Evolutionary conservation across 2,329 filamentous ascomycete genomes (phyloP), one percentile per base, ranked within the genome.

Genomic region (Davidsoniella australis): DNA sequence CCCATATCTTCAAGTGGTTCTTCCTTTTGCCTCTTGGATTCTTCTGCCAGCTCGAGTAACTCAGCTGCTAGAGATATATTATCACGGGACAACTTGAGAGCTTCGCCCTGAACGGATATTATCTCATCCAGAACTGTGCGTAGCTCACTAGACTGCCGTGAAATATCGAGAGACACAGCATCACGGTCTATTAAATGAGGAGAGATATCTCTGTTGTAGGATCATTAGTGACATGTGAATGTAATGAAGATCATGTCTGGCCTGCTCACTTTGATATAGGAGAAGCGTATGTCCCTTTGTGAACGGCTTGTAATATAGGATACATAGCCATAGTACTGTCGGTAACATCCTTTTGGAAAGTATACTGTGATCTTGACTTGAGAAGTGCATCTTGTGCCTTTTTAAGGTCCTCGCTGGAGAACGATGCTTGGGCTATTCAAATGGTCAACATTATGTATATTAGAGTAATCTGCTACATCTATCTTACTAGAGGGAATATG

Each of bases 261-360:
- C 26, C 14, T 18, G 53, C 62, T 38, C 69, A 85, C 84, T 77
- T 75, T 64, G 91, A 84, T 47, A 79, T 68, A 41, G 75, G 73
- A 2, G 76, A 75, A 16, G 76, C 73, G 53, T 75, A 71, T 10
- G 73, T 74, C 41, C 78, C 78, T 53, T 74, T 68, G 61, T 93
- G 84, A 38, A 89, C 77, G 5, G 85, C 81, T 58, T 83, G 85
- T 51, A 93, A 67, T 39, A 84, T 78, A 6, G 86, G 85, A 57
- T 85, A 81, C 50, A 79, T 78, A 56, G 77, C 76, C 55, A 91
- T 64, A 48, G 85, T 76, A 43, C 72, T 77, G 54, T 82, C 76
- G 18, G 80, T 69, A 18, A 84, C 78, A 53, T 77, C 77, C 60
- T 80, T 80, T 54, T 77, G 77, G 50, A 89, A 68, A 39, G 76